Percentiles rank a stretch among this genome's conserved stretches.
Evolutionary conservation across 1,139 yeast genomes (phyloP).

Genomic region (Spencermartinsiella ligniputridi): DNA sequence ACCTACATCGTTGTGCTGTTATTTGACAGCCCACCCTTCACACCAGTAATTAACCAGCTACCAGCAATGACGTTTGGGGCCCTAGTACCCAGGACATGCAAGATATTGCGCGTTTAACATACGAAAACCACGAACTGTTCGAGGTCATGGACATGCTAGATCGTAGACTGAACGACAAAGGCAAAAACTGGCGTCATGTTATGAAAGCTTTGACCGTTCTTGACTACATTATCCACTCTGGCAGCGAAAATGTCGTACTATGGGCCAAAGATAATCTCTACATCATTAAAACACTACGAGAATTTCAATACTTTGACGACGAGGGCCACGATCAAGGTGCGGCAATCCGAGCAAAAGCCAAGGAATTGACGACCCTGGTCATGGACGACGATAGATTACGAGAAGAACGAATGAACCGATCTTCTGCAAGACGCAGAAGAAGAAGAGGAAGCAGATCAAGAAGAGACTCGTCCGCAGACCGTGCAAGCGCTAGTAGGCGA

Average conservation of each 20-base stretch:
- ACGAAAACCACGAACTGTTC: constrained; percentile 70
- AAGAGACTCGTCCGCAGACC: constrained; percentile 9
- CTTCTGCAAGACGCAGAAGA: constrained; percentile 22
- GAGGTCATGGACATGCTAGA: constrained; percentile 96
- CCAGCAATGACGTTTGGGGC: constrained; percentile 84
- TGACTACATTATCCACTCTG: constrained; percentile 82
- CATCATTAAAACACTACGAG: constrained; percentile 84
- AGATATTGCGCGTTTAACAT: constrained; percentile 73
- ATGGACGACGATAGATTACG: constrained; percentile 80
- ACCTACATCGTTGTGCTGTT: too few species aligned
- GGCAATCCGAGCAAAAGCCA: constrained; percentile 83
- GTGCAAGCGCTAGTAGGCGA: constrained; percentile 10
- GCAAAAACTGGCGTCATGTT: constrained; percentile 97
- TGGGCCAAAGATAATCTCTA: constrained; percentile 94
- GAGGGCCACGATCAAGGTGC: constrained; percentile 84
- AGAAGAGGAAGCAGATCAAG: constrained; percentile 10
- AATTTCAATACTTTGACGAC: constrained; percentile 82
- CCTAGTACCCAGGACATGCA: constrained; percentile 83
- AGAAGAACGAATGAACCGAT: constrained; percentile 59
- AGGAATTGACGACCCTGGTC: constrained; percentile 74
- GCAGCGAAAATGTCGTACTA: constrained; percentile 84
- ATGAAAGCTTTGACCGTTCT: constrained; percentile 79
- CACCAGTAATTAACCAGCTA: constrained; percentile 46
- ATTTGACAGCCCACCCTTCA: not conserved
- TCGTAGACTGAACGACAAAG: constrained; percentile 90